Conservation (phyloP, 768 basidiomycete genomes). For the Xerocomus spinulosus region DNA sequence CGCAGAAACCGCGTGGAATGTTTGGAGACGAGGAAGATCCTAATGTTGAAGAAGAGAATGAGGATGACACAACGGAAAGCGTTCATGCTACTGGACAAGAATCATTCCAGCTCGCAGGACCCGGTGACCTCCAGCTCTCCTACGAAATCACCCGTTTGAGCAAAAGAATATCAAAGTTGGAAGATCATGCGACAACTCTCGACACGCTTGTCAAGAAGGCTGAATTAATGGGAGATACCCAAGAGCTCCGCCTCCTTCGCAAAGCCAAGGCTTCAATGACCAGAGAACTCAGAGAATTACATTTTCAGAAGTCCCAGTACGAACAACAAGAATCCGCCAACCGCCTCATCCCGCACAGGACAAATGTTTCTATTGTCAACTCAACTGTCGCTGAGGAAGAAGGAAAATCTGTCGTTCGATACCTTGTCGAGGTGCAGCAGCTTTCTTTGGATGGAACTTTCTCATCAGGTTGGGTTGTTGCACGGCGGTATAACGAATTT, state of each 20-base stretch:
- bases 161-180: constrained; percentile 69
- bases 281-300: constrained; percentile 76
- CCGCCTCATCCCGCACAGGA: constrained; percentile 77
- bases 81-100: constrained; percentile 35
- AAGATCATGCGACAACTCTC: constrained; percentile 78
- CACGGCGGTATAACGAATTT: constrained; percentile 94
- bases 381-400: constrained; percentile 79
- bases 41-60: constrained; percentile 43
- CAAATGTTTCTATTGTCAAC: constrained; percentile 78
- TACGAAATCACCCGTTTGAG: constrained; percentile 79
- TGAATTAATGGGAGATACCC: constrained; percentile 85
- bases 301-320: constrained; percentile 89
- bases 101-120: constrained; percentile 73
- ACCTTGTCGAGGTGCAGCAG: constrained; percentile 90
- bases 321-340: constrained; percentile 94
- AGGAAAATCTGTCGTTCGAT: constrained; percentile 87
- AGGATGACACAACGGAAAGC: constrained; percentile 29
- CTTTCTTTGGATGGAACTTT: constrained; percentile 73
- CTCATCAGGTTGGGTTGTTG: constrained; percentile 88
- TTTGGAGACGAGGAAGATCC: constrained; percentile 37
- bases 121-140: constrained; percentile 85
- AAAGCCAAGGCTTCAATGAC: constrained; percentile 79
- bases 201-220: constrained; percentile 91
- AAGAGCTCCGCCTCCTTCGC: constrained; percentile 77
- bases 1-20: constrained; percentile 28